These are phyloP conservation scores for Nannochloris sp. DNA, from an alignment of 139 green algal species.

Conservation along the genomic window DNA sequence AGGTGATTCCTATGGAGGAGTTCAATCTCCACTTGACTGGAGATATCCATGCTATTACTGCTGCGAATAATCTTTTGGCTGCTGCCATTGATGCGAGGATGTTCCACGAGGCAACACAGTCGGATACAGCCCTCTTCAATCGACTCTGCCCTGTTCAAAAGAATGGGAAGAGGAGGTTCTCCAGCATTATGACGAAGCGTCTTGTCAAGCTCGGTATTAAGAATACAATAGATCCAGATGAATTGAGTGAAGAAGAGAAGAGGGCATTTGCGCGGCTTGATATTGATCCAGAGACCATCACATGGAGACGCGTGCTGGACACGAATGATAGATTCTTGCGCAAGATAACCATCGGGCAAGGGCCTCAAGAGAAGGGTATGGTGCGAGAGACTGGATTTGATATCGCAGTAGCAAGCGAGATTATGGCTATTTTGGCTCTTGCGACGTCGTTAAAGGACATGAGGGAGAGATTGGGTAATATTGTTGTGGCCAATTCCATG, in stretches of 20 bases:
- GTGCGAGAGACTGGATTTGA: slow-evolving; percentile 76
- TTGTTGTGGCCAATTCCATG: slow-evolving; percentile 73
- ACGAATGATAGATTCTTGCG: slow-evolving; percentile 94
- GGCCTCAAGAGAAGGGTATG: slow-evolving; percentile 42
- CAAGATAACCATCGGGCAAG: slow-evolving; percentile 76
- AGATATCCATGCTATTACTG: slow-evolving; percentile 96
- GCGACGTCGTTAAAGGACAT: slow-evolving; percentile 79
- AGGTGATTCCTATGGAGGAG: slow-evolving; percentile 88
- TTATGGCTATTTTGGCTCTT: slow-evolving; percentile 99
- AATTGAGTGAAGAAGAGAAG: slow-evolving; percentile 80
- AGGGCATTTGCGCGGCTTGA: slow-evolving; percentile 82
- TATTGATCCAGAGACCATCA: slow-evolving; percentile 83
- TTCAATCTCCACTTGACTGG: slow-evolving; percentile 93
- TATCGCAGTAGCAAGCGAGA: slow-evolving; percentile 86
- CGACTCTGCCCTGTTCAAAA: slow-evolving; percentile 63
- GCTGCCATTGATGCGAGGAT: slow-evolving; percentile 91
- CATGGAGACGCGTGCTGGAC: slow-evolving; percentile 95
- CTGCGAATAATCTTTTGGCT: slow-evolving; percentile 95
- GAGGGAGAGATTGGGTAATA: slow-evolving; percentile 77
- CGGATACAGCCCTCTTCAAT: slow-evolving; percentile 78
- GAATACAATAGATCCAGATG: slow-evolving; percentile 65
- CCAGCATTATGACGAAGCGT: slow-evolving; percentile 77
- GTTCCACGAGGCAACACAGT: slow-evolving; percentile 91
- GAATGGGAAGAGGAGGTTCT: slow-evolving; percentile 70
- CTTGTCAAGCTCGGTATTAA: slow-evolving; percentile 87